phyloP scores from a whole-genome alignment of 192 early-diverging fungal species.

The Entophlyctis helioformis region DNA sequence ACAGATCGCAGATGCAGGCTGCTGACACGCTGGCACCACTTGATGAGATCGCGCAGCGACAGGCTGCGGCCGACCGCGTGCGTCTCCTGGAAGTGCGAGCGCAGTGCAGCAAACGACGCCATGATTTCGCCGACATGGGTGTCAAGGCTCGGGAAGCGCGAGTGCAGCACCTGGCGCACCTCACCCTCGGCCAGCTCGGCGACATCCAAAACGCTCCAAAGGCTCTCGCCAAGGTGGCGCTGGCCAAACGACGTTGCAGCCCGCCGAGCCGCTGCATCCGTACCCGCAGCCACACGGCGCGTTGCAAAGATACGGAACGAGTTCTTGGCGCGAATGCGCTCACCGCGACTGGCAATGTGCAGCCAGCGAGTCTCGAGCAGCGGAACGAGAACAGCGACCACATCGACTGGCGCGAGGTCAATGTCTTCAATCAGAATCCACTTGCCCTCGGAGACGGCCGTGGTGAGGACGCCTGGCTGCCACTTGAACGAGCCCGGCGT shows the following conservation, averaged over 20 bases:
- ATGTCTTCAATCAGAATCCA: slow-evolving; percentile 99
- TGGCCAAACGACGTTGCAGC: too few relatives aligned
- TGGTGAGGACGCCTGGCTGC: slow-evolving; percentile 87
- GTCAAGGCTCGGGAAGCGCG: slow-evolving; percentile 38
- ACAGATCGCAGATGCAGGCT: slow-evolving; percentile 8
- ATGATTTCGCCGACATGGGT: slow-evolving; percentile 5
- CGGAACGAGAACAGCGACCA: slow-evolving; percentile 82
- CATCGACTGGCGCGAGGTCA: slow-evolving; percentile 89
- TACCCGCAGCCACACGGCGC: slow-evolving; percentile 14
- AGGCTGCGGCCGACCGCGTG: slow-evolving; percentile 34
- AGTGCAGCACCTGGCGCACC: slow-evolving; percentile 47
- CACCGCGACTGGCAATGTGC: slow-evolving; percentile 82
- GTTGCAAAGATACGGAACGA: slow-evolving; percentile 92
- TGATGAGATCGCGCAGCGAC: slow-evolving; percentile 79
- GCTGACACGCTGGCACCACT: slow-evolving; percentile 75
- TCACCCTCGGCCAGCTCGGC: slow-evolving; percentile 47
- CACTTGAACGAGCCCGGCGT: slow-evolving; percentile 90
- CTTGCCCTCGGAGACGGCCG: slow-evolving; percentile 74
- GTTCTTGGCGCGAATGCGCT: slow-evolving; percentile 69
- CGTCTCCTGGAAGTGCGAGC: slow-evolving; percentile 7
- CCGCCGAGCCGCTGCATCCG: neutral
- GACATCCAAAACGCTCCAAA: slow-evolving; percentile 75
- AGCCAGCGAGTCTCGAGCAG: slow-evolving; percentile 81
- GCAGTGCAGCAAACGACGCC: slow-evolving; percentile 7
- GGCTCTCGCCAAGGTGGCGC: slow-evolving; percentile 14